Evolutionary conservation across 2,329 filamentous ascomycete species (phyloP), one percentile per base, ranked within the genome.

Genomic region (Fusarium sp.): DNA sequence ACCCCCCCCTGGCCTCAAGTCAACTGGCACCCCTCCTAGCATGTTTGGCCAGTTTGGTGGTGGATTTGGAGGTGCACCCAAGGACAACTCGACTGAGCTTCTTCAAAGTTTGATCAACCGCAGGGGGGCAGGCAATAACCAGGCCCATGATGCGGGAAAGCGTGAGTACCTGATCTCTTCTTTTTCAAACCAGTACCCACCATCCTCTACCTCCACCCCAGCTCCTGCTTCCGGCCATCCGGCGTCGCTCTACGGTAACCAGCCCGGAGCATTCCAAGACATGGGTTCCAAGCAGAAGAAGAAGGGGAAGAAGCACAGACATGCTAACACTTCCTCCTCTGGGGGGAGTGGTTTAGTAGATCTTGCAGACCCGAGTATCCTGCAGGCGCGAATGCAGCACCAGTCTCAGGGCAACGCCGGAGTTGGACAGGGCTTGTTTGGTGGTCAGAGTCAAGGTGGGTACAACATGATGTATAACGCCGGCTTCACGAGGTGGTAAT

Each of bases 311-410:
- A 98, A 98, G 95, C 96, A 98, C 91, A 97, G 95, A 92, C 95
- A 98, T 93, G 96, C 95, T 97, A 98, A 98, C 95, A 98, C 96
- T 96, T 98, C 95, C 94, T 98, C 96, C 92, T 97, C 95, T 92
- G 94, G 94, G 89, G 95, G 95, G 91, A 94, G 95, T 94, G 95
- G 94, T 89, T 92, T 98, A 96, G 95, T 97, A 89, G 95, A 98
- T 97, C 95, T 98, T 95, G 95, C 94, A 90, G 95, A 98, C 95
- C 96, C 96, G 90, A 98, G 95, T 91, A 98, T 98, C 91, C 92
- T 98, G 90, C 95, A 98, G 89, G 95, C 95, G 86, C 94, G 95
- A 90, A 93, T 97, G 90, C 95, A 97, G 86, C 94, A 97, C 88
- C 91, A 93, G 87, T 89, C 91, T 80, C 92, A 93, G 87, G 93